A percentile compares a stretch with the other conserved stretches of the same genome.
These are phyloP conservation scores for Trifolium subterraneum DNA, from an alignment of 306 rosid species.

Conservation along the genomic window DNA sequence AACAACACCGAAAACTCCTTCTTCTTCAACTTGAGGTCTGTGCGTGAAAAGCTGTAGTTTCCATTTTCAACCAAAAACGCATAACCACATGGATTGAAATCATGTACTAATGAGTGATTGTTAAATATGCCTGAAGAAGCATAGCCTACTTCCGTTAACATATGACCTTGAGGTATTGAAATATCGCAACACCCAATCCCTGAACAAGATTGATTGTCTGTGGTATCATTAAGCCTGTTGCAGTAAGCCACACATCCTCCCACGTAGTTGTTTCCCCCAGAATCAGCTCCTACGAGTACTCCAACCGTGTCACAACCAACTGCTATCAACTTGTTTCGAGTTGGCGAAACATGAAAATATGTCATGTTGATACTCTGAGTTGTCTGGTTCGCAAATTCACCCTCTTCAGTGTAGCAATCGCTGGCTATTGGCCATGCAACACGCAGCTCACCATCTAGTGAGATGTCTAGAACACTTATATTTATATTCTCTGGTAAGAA, in stretches of 20 bases:
- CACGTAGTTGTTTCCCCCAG: neutral
- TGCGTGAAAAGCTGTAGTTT: neutral
- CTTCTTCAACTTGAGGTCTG: conserved; percentile 8
- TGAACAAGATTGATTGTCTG: neutral
- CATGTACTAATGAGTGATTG: neutral
- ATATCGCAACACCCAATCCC: conserved; percentile 36
- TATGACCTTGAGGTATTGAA: conserved; percentile 18
- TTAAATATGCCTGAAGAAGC: neutral
- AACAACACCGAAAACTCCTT: conserved; percentile 8
- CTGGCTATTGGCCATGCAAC: neutral
- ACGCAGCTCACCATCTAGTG: conserved; percentile 37
- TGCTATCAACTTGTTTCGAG: neutral
- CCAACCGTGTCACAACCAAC: conserved; percentile 6
- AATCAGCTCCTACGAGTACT: neutral
- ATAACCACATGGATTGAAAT: conserved; percentile 30
- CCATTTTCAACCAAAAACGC: conserved; percentile 38
- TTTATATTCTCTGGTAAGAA: neutral
- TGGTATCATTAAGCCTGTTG: neutral
- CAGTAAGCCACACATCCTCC: neutral
- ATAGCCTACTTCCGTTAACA: neutral
- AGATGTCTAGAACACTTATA: neutral
- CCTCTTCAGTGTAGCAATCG: conserved; percentile 1
- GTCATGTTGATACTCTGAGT: accelerated
- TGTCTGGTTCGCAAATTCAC: accelerated
- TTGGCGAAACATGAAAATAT: conserved; percentile 29